phyloP scores from a whole-genome alignment of 345 rosid species.

The Rhodamnia argentea region DNA sequence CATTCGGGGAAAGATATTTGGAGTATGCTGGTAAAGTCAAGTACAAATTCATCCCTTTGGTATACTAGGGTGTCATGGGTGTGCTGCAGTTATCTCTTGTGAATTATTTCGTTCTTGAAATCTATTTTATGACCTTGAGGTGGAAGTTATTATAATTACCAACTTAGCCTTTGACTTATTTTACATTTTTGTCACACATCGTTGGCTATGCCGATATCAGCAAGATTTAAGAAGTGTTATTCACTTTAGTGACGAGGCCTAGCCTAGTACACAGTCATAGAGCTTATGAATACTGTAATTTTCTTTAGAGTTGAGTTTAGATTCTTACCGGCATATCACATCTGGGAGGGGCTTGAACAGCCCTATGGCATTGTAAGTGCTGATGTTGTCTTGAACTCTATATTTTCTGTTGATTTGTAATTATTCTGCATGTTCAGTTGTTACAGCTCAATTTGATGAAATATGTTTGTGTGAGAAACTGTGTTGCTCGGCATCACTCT shows the following conservation, averaged over 20 bases:
- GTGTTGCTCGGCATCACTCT: background rate
- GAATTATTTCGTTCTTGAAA: background rate
- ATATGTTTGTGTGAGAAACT: background rate
- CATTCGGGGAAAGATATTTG: conserved; percentile 52
- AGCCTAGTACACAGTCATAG: background rate
- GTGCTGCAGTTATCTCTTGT: conserved; percentile 14
- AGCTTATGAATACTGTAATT: background rate
- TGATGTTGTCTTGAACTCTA: background rate
- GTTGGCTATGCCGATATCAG: background rate
- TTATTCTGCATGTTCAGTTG: background rate
- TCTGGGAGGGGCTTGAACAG: background rate
- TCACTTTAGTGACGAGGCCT: background rate
- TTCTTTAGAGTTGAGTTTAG: background rate
- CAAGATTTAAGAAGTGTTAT: background rate
- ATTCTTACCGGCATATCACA: background rate
- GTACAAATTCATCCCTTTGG: conserved; percentile 69
- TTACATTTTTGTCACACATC: background rate
- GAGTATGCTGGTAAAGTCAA: conserved; percentile 67
- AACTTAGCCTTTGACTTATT: background rate
- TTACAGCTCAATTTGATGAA: background rate
- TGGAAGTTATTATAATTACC: background rate
- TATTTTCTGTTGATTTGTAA: background rate
- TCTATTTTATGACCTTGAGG: background rate
- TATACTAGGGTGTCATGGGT: conserved; percentile 43
- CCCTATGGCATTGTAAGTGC: background rate